These are phyloP conservation scores for Mortierella antarctica DNA, from an alignment of 192 early-diverging fungal species.

Conservation along the genomic window DNA sequence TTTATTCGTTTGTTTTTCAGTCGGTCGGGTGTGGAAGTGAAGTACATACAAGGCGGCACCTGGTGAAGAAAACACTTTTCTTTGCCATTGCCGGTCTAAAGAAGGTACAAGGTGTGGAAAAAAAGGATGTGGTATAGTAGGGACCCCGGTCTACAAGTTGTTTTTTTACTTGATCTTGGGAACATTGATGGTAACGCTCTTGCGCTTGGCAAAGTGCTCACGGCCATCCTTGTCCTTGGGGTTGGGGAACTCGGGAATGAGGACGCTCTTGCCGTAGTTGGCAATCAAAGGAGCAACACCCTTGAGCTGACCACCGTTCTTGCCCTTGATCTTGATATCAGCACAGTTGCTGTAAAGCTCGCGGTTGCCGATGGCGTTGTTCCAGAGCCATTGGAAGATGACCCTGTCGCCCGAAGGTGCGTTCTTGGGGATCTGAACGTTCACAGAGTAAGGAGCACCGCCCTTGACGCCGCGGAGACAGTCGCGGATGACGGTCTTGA, in stretches of 20 bases:
- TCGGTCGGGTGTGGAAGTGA: background rate
- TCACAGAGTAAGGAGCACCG: conserved; percentile 9
- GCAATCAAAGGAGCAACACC: conserved; percentile 51
- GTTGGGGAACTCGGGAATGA: conserved; percentile 52
- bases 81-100: background rate
- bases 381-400: conserved; percentile 69
- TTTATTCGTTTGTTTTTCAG: background rate
- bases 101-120: background rate
- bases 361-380: conserved; percentile 77
- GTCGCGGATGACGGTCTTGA: conserved; percentile 62
- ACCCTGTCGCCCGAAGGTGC: conserved; percentile 33
- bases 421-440: conserved; percentile 27
- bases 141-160: background rate
- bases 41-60: no score
- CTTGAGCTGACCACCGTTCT: conserved; percentile 34
- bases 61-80: background rate
- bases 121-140: background rate
- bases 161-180: conserved; percentile 11
- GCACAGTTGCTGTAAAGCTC: conserved; percentile 81
- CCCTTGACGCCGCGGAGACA: conserved; percentile 57
- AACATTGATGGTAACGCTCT: conserved; percentile 11
- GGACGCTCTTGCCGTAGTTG: conserved; percentile 50
- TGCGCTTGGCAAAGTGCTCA: conserved; percentile 11
- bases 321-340: conserved; percentile 69
- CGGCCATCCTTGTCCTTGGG: conserved; percentile 27